Conservation (phyloP, 2,329 filamentous ascomycete genomes). For the Monosporascus sp. region DNA sequence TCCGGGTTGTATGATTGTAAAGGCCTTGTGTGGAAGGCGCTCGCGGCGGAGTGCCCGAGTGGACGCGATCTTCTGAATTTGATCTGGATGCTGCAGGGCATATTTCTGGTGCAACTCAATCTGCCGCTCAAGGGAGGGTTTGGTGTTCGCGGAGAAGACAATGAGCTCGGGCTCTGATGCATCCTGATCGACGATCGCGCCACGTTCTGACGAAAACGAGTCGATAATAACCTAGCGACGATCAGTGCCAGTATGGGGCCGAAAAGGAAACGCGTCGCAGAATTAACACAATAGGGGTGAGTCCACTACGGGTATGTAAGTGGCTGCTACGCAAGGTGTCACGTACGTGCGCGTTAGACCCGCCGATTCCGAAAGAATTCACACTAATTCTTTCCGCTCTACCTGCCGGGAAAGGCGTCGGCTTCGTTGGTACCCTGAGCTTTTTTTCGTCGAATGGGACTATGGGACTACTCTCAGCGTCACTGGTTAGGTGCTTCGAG, state of each 20-base stretch:
- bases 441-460: constrained; percentile 14
- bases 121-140: constrained; percentile 10
- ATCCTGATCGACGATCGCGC: neutral
- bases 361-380: constrained; percentile 32
- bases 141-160: constrained; percentile 15
- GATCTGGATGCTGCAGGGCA: constrained; percentile 6
- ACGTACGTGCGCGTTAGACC: constrained; percentile 19
- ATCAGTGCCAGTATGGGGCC: constrained; percentile 1
- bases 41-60: constrained; percentile 25
- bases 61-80: constrained; percentile 20
- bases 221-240: constrained; percentile 13
- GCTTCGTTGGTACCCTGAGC: constrained; percentile 14
- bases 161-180: constrained; percentile 11
- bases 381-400: constrained; percentile 21
- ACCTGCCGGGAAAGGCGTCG: constrained; percentile 12
- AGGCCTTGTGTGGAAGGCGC: constrained; percentile 21
- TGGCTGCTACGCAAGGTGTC: constrained; percentile 4
- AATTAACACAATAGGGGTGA: no score
- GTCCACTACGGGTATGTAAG: constrained; percentile 3
- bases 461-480: constrained; percentile 1
- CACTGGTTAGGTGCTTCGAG: neutral
- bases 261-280: no score
- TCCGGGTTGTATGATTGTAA: constrained; percentile 12
- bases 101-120: constrained; percentile 17
- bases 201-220: constrained; percentile 5